Evolutionary conservation across 495 filamentous ascomycete species (phyloP), one percentile per base, ranked within the genome.

Genomic region (Penicillium antarcticum): DNA sequence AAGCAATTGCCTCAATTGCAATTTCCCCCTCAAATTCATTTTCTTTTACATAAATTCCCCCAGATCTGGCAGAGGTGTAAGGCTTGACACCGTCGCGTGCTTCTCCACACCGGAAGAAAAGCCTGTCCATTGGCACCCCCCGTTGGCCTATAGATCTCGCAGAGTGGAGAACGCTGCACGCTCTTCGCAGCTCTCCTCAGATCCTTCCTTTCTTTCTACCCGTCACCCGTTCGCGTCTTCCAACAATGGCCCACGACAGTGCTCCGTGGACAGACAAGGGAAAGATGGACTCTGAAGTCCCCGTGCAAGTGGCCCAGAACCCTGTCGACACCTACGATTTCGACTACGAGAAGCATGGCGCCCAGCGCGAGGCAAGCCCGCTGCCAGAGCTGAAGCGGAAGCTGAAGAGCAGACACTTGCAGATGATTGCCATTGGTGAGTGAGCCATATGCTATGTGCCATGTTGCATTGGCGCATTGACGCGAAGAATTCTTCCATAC

Each of bases 401-500:
- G 55, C 66, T 89, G 54, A 87, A 87, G 71, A 84, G 80, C 23
- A 73, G 86, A 37, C 86, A 89, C 63, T 57, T 88, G 24, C 80
- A 80, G 62, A 87, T 89, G 84, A 88, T 89, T 75, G 86, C 85
- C 9, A 80, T 88, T 36, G 85, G 85, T 76, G 38, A 51, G 64
- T 62, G 24, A 23, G 11, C 80, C 4, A n/a, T n/a, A n/a, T 81
- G 79, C 51, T 67, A 81, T 26, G 26, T 10, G 26, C 26, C 26
- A 29, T 7, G 26, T 7, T 7, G 8, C 71, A 3, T 60, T 9
- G 7, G 21, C 6, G 19, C 11, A 14, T n/a, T n/a, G n/a, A n/a
- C n/a, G 13, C 40, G 31, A 40, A 13, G 31, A 35, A 13, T 58
- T 18, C 62, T 80, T 32, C 62, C 71, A 42, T 42, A 24, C 42